Evolutionary conservation across 169 alveolate species (phyloP).

Genomic region (Cryptosporidium parvum): DNA sequence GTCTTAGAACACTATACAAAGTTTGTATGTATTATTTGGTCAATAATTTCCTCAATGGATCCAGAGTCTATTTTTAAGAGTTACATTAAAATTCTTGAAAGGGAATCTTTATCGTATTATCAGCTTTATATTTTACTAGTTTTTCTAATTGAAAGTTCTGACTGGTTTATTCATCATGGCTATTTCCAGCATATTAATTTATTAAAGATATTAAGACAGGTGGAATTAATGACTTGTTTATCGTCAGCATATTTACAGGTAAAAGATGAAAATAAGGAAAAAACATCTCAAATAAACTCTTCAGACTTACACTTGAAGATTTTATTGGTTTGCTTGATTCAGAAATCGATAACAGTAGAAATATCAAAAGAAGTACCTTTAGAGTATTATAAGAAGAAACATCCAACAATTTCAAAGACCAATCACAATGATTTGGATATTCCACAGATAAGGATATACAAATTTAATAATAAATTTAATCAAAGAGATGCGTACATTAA

Average conservation of each 20-base stretch:
- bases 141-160: conserved; percentile 39
- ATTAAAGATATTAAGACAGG: conserved; percentile 5
- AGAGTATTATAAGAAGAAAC: not conserved
- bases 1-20: conserved; percentile 42
- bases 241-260: not conserved
- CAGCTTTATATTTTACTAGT: conserved; percentile 27
- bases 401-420: conserved; percentile 1
- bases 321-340: conserved; percentile 22
- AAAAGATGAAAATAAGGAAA: not conserved
- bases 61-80: conserved; percentile 33
- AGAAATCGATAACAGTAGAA: conserved; percentile 14
- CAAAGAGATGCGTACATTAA: conserved; percentile 49
- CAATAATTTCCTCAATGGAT: conserved; percentile 36
- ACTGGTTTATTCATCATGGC: conserved; percentile 51
- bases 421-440: not conserved
- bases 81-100: conserved; percentile 1
- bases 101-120: not conserved
- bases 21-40: conserved; percentile 49
- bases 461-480: conserved; percentile 22
- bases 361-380: conserved; percentile 7
- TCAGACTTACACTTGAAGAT: conserved; percentile 25
- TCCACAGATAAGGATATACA: conserved; percentile 2
- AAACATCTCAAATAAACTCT: not conserved
- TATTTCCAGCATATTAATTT: conserved; percentile 29
- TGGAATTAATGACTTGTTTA: conserved; percentile 31